Base-by-base conservation (phyloP, 23 red algal genomes). In the Gracilariopsis chorda region DNA sequence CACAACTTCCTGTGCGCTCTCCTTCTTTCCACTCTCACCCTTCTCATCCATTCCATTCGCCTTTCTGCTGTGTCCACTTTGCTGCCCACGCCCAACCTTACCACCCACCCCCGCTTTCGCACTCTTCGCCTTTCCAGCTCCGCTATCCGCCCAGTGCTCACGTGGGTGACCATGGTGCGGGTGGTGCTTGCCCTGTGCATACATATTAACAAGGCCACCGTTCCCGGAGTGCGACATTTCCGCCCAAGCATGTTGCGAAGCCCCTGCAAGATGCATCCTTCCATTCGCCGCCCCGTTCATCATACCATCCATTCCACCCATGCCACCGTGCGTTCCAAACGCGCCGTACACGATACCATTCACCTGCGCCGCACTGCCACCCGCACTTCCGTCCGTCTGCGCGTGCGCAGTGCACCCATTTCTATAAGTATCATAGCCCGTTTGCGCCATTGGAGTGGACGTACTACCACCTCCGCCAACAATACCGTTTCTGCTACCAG, bases 221-320 rank as follows among this genome's bases (percentile, higher is more conserved):
- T 69, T 84, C 32, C 9, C 51, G 12, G 80, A 48, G 60, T 84
- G 80, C 32, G 80, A 35, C 80, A 84, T 21, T 21, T 84, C 80
- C 17, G 80, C 43, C 80, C 80, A 84, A 12, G 43, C 4, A 17
- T 84, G 42, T 28, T 84, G 41, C 7, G 80, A 39, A 16, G 42
- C 60, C 23, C 25, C 2, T 28, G 35, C 34, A 48, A 45, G 80
- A 2, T 33, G 6, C 7, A 40, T 41, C 7, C 16, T 81, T 9
- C 37, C 57, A 28, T 65, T 49, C 39, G 77, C 25, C 42, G 43
- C 28, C 40, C 14, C 32, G 57, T 48, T 69, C 2, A 33, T 40
- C 4, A 46, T 32, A 29, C 40, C 20, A 29, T 23, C 40, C 34
- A 68, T 59, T 16, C 23, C 40, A 2, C 53, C 37, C 58, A 70